Percentiles rank a stretch among this genome's conserved stretches.
Conservation (phyloP, 1,139 yeast species). For the Yamadazyma oceani region DNA sequence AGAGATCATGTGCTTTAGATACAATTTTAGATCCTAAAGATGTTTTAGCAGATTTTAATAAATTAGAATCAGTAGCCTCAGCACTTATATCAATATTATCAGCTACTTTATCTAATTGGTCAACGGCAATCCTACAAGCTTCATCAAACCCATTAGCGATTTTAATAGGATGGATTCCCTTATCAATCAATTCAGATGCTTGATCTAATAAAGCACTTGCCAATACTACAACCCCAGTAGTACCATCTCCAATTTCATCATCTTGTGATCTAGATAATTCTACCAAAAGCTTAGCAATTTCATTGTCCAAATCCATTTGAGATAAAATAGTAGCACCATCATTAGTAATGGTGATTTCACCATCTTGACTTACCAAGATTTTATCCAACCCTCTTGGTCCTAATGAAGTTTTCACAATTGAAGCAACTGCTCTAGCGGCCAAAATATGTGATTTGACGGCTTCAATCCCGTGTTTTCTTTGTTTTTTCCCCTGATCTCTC, state of each 20-base stretch:
- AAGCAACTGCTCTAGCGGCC: conserved; percentile 95
- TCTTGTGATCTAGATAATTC: conserved; percentile 95
- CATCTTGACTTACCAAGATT: conserved; percentile 88
- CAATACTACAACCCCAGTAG: conserved; percentile 96
- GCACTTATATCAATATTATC: conserved; percentile 57
- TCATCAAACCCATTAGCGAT: conserved; percentile 97
- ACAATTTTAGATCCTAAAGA: conserved; percentile 95
- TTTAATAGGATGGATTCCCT: conserved; percentile 96
- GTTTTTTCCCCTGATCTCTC: conserved; percentile 92
- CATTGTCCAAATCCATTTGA: conserved; percentile 95
- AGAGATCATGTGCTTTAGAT: conserved; percentile 87
- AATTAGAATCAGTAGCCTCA: conserved; percentile 48
- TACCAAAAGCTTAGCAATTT: conserved; percentile 92
- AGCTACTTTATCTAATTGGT: conserved; percentile 71
- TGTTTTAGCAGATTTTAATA: conserved; percentile 90
- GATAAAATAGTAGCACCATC: conserved; percentile 97
- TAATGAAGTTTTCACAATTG: conserved; percentile 85
- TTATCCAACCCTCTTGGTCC: conserved; percentile 99
- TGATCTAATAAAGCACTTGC: conserved; percentile 95
- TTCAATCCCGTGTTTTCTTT: conserved; percentile 89
- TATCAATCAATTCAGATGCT: conserved; percentile 90
- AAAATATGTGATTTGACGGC: conserved; percentile 94
- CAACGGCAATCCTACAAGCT: conserved; percentile 89
- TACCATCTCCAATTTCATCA: conserved; percentile 99
- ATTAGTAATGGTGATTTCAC: conserved; percentile 96